phyloP scores from a whole-genome alignment of 345 rosid species.

The Hibiscus trionum region DNA sequence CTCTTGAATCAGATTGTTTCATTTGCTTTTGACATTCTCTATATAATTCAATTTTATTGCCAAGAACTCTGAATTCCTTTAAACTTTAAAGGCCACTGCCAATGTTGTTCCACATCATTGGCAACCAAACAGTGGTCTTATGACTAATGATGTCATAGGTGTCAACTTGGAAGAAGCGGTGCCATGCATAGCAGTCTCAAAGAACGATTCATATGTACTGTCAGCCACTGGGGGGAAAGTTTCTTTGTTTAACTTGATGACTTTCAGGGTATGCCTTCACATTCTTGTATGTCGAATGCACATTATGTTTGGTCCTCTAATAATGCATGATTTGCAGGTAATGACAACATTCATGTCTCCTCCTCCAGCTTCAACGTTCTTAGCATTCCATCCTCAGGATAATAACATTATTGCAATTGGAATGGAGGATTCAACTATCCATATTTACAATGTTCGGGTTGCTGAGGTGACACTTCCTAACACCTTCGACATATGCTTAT shows the following conservation, averaged over 20 bases:
- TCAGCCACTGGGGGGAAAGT: slow-evolving; percentile 91
- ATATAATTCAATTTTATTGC: background rate
- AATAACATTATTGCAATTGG: slow-evolving; percentile 36
- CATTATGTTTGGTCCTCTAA: background rate
- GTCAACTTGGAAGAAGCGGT: slow-evolving; percentile 74
- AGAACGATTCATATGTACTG: slow-evolving; percentile 87
- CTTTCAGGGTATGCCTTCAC: slow-evolving; percentile 55
- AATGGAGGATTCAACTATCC: slow-evolving; percentile 31
- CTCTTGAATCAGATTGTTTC: background rate
- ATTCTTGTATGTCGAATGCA: background rate
- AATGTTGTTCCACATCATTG: background rate
- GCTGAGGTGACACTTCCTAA: slow-evolving; percentile 24
- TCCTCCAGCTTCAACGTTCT: slow-evolving; percentile 27
- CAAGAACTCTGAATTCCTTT: background rate
- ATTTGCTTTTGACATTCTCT: background rate
- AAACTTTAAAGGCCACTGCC: background rate
- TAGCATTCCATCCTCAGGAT: slow-evolving; percentile 35
- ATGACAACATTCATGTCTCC: slow-evolving; percentile 27
- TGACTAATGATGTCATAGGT: slow-evolving; percentile 70
- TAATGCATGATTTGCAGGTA: slow-evolving; percentile 16
- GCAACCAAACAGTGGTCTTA: slow-evolving; percentile 77
- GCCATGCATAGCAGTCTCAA: slow-evolving; percentile 90
- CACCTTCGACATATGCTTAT: background rate
- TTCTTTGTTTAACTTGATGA: slow-evolving; percentile 89
- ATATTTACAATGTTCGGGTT: slow-evolving; percentile 23